Evolutionary conservation across 768 basidiomycete species (phyloP), one percentile per base, ranked within the genome.

Genomic region (Mycena belliarum): DNA sequence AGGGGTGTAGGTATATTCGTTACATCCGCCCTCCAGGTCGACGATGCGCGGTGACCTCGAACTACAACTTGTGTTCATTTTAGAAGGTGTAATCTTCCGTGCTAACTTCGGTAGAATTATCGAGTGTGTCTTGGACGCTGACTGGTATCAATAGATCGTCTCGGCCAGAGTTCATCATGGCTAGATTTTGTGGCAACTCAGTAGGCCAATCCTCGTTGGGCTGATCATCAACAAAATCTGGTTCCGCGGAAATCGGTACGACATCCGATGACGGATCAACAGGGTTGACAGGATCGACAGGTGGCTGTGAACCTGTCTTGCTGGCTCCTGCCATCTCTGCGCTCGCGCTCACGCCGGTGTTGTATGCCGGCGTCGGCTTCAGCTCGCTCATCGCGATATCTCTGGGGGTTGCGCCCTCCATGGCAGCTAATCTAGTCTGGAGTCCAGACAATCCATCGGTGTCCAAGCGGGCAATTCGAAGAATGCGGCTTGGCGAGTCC

Each of bases 11-110:
- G 28, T 4, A 6, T 7, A 45, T 16, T 3, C 28, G 46, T 33
- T 48, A 48, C 46, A 35, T 48, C 46, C 46, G 46, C 46, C 46
- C 46, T 48, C 32, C 46, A 48, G 46, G 46, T 48, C 32, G 46
- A 18, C 46, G 46, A n/a, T 48, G 12, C 46, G 16, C 46, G 46
- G n/a, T 20, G 46, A 48, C 32, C 46, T 48, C n/a, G n/a, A n/a
- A n/a, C n/a, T n/a, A 48, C 10, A 48, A n/a, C 46, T 48, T 20
- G 46, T 23, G n/a, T n/a, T n/a, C n/a, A n/a, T n/a, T n/a, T n/a
- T n/a, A n/a, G n/a, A n/a, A n/a, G n/a, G n/a, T n/a, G n/a, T n/a
- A n/a, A n/a, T n/a, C n/a, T n/a, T n/a, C n/a, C n/a, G n/a, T n/a
- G n/a, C n/a, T 24, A 7, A 26, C 25, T 3, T 28, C 16, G 4